Conservation (phyloP, 2,329 filamentous ascomycete genomes). For the Calonectria naviculata region DNA sequence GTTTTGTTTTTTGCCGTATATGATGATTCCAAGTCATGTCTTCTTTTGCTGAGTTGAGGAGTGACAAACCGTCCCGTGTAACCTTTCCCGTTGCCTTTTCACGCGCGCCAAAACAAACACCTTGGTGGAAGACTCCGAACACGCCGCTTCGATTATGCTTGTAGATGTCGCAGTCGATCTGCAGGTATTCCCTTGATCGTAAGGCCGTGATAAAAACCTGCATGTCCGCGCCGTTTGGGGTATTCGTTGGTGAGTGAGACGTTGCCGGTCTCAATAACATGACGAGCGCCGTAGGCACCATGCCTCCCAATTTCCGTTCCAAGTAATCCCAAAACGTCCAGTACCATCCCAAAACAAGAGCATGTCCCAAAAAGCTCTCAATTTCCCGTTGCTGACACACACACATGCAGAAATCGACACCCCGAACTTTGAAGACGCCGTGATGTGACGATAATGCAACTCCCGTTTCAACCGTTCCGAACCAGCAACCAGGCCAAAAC, state of each 20-base stretch:
- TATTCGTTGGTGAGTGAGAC: constrained; percentile 36
- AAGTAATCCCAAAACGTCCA: constrained; percentile 27
- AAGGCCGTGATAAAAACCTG: constrained; percentile 34
- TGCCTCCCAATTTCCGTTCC: constrained; percentile 29
- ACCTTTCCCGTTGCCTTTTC: constrained; percentile 28
- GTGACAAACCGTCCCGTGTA: constrained; percentile 24
- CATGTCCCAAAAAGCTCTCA: constrained; percentile 15
- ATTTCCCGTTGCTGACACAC: constrained; percentile 21
- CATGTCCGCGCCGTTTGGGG: constrained; percentile 37
- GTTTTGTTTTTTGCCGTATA: constrained; percentile 29
- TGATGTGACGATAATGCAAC: constrained; percentile 41
- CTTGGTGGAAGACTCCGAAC: constrained; percentile 34
- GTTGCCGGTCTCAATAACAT: constrained; percentile 26
- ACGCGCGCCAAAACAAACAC: constrained; percentile 36
- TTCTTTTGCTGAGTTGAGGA: constrained; percentile 30
- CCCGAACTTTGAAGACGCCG: constrained; percentile 35
- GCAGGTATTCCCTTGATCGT: constrained; percentile 27
- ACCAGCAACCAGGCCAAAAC: constrained; percentile 34
- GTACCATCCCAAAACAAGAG: constrained; percentile 24
- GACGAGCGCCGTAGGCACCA: constrained; percentile 29
- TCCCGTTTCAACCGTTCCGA: constrained; percentile 34
- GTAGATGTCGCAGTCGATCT: constrained; percentile 35
- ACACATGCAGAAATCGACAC: constrained; percentile 36
- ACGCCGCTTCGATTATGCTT: constrained; percentile 32
- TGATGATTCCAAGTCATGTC: constrained; percentile 24